Evolutionary conservation across 176 grass and related monocot genomes (phyloP).

Genomic region (maize (Zea mays)): DNA sequence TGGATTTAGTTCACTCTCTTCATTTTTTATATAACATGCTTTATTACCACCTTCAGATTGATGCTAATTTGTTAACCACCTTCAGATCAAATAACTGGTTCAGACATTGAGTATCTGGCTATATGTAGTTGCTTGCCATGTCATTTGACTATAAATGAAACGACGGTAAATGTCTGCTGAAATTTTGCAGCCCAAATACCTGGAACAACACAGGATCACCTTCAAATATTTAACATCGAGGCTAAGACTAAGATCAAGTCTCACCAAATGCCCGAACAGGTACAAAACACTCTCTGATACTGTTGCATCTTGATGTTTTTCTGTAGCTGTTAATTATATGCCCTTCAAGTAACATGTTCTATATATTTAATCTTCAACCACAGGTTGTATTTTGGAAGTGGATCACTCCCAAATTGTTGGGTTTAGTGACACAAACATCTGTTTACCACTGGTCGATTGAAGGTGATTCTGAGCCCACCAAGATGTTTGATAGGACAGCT

Average conservation of each 20-base stretch:
- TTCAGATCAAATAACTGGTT: background rate
- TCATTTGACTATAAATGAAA: background rate
- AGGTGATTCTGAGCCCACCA: conserved; percentile 87
- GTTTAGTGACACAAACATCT: conserved; percentile 64
- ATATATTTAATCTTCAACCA: too few relatives aligned
- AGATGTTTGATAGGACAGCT: conserved; percentile 95
- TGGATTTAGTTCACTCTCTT: background rate
- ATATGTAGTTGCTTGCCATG: background rate
- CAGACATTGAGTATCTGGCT: background rate
- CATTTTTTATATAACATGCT: too few relatives aligned
- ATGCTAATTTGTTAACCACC: too few relatives aligned
- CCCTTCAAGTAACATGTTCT: background rate
- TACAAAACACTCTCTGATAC: background rate
- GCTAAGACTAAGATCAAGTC: conserved; percentile 94
- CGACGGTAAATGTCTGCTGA: background rate
- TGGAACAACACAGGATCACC: conserved; percentile 95
- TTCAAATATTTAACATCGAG: conserved; percentile 98
- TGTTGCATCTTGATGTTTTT: background rate
- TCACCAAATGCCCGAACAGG: conserved; percentile 97
- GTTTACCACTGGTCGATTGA: conserved; percentile 99
- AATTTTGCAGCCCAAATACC: conserved; percentile 83
- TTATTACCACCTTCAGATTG: background rate
- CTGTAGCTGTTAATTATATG: background rate
- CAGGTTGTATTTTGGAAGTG: too few relatives aligned
- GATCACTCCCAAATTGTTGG: background rate